Evolutionary conservation across 208 protist genomes (phyloP).

Genomic region (Angomonas deanei): DNA sequence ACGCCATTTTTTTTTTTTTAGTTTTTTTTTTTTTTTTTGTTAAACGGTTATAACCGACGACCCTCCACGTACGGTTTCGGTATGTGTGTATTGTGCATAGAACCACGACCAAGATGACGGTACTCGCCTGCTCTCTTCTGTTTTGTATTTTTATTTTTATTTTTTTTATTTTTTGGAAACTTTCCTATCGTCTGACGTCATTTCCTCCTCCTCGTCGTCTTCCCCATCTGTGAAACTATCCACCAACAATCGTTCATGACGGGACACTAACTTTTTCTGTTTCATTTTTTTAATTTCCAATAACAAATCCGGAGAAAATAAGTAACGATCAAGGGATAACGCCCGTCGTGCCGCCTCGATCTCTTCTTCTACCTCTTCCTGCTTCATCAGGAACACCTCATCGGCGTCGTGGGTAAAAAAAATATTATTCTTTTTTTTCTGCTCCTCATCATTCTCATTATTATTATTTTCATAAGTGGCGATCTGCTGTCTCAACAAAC

Average conservation of each 20-base stretch:
- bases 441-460: neutral
- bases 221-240: conserved; percentile 67
- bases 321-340: conserved; percentile 77
- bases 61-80: conserved; percentile 77
- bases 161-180: neutral
- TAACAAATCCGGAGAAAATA: conserved; percentile 77
- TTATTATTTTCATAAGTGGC: too few species aligned
- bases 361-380: conserved; percentile 50
- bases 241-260: conserved; percentile 55
- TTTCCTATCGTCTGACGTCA: neutral
- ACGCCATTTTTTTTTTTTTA: neutral
- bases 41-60: conserved; percentile 22
- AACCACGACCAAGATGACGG: conserved; percentile 62
- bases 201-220: conserved; percentile 10
- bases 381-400: conserved; percentile 25
- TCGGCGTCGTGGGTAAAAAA: neutral
- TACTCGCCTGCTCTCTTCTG: conserved; percentile 29
- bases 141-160: neutral
- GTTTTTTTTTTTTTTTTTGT: neutral
- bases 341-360: conserved; percentile 49
- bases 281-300: conserved; percentile 72
- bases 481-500: too few species aligned
- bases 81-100: conserved; percentile 75
- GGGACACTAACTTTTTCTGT: conserved; percentile 65
- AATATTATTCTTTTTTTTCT: neutral